These are phyloP conservation scores for Tricholomella constricta DNA, from an alignment of 768 basidiomycete genomes.

Conservation along the genomic window DNA sequence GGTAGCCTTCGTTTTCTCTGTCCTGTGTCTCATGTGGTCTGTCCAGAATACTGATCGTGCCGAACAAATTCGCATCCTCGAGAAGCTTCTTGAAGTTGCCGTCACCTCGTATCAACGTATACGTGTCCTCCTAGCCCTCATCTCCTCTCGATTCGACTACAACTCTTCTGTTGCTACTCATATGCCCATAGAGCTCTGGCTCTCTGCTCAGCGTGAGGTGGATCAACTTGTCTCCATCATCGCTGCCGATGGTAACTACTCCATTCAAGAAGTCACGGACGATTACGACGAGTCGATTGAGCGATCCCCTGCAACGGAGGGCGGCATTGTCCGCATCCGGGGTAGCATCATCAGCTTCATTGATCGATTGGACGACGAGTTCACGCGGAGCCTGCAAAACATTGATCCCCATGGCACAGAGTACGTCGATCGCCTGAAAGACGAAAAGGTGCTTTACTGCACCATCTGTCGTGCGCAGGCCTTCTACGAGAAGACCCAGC, in stretches of 20 bases:
- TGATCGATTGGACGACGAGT: conserved; percentile 97
- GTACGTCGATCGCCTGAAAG: conserved; percentile 94
- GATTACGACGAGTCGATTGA: conserved; percentile 94
- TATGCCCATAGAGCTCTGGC: conserved; percentile 94
- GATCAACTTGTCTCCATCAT: conserved; percentile 86
- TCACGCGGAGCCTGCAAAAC: conserved; percentile 95
- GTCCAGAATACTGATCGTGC: conserved; percentile 91
- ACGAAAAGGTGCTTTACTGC: conserved; percentile 92
- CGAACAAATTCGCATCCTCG: conserved; percentile 91
- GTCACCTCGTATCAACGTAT: conserved; percentile 90
- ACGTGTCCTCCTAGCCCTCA: conserved; percentile 88
- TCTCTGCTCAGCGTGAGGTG: conserved; percentile 82
- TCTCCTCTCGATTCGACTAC: conserved; percentile 97
- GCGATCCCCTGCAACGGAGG: conserved; percentile 72
- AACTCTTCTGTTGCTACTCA: conserved; percentile 82
- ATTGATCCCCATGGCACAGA: conserved; percentile 99
- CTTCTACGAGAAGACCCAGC: conserved; percentile 82
- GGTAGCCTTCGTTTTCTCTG: background rate
- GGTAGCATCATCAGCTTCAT: conserved; percentile 96
- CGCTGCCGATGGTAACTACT: conserved; percentile 68
- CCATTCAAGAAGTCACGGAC: conserved; percentile 81
- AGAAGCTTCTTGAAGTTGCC: conserved; percentile 83
- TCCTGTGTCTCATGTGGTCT: background rate
- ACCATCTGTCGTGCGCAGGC: conserved; percentile 92
- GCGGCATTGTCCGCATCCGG: conserved; percentile 81